Evolutionary conservation across 1,284 basidiomycete genomes (phyloP).

Genomic region (Heliocybe sulcata): DNA sequence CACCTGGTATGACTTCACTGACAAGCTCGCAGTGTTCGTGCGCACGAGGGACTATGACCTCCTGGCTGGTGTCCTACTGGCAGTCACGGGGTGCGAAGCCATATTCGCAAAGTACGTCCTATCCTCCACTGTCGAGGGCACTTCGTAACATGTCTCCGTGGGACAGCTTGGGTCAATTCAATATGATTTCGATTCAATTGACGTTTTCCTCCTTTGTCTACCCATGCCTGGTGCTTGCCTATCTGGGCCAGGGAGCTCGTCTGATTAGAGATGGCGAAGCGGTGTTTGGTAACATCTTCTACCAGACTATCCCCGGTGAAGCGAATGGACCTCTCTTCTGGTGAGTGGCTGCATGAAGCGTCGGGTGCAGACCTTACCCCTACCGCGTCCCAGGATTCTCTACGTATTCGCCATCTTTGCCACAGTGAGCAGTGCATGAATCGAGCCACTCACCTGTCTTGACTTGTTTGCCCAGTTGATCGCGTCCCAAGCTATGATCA

Average conservation of each 20-base stretch:
- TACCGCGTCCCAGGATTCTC: constrained; percentile 52
- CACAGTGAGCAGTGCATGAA: constrained; percentile 31
- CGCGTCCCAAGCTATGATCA: constrained; percentile 63
- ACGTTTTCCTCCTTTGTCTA: constrained; percentile 50
- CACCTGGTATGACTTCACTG: background rate
- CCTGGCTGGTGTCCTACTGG: constrained; percentile 57
- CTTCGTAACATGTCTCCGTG: background rate
- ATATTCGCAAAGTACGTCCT: constrained; percentile 52
- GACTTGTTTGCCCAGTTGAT: constrained; percentile 29
- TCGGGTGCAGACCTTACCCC: too few species aligned
- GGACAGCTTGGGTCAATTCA: constrained; percentile 59
- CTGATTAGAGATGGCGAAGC: constrained; percentile 41
- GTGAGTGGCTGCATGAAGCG: constrained; percentile 17
- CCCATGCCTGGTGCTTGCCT: constrained; percentile 55
- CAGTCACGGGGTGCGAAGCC: constrained; percentile 62
- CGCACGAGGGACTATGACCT: constrained; percentile 54
- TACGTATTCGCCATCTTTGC: constrained; percentile 58
- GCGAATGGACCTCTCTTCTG: constrained; percentile 47
- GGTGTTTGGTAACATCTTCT: constrained; percentile 53
- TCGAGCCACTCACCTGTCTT: background rate
- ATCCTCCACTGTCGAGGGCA: background rate
- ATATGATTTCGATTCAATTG: constrained; percentile 45
- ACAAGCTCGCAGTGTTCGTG: constrained; percentile 41
- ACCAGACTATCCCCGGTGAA: constrained; percentile 53
- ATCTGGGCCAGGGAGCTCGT: constrained; percentile 63